Evolutionary conservation across 1,139 yeast species (phyloP).

Genomic region (Debaryomycetaceae sp.): DNA sequence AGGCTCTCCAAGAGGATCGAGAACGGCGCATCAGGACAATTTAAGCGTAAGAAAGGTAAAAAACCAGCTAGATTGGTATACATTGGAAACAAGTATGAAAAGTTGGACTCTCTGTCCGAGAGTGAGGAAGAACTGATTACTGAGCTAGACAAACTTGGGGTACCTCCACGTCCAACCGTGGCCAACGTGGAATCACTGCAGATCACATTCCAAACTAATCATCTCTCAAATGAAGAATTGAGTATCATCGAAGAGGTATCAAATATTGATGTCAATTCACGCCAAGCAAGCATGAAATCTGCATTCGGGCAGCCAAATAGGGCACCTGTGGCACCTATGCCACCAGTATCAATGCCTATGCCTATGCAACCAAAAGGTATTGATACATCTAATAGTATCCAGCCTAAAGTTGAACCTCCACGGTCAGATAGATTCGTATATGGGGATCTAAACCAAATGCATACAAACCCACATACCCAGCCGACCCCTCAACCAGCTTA

Average conservation of each 20-base stretch:
- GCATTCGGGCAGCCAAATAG: neutral
- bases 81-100: slow-evolving; percentile 38
- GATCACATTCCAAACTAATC: slow-evolving; percentile 12
- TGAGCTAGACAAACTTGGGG: slow-evolving; percentile 3
- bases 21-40: slow-evolving; percentile 1
- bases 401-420: neutral
- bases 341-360: neutral
- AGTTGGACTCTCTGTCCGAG: slow-evolving; percentile 27
- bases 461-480: neutral
- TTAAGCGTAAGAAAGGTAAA: neutral
- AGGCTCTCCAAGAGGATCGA: slow-evolving; percentile 30
- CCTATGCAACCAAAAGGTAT: neutral
- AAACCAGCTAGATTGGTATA: slow-evolving; percentile 26
- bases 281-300: slow-evolving; percentile 24
- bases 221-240: slow-evolving; percentile 28
- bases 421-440: neutral
- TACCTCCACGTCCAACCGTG: slow-evolving; percentile 16
- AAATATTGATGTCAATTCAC: slow-evolving; percentile 23
- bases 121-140: slow-evolving; percentile 14
- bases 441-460: neutral
- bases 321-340: neutral
- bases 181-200: neutral
- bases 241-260: slow-evolving; percentile 45
- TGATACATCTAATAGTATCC: too few relatives aligned
- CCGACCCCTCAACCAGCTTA: neutral